These are phyloP conservation scores for Neopestalotiopsis rosae DNA, from an alignment of 2,329 filamentous ascomycete genomes.

Conservation along the genomic window DNA sequence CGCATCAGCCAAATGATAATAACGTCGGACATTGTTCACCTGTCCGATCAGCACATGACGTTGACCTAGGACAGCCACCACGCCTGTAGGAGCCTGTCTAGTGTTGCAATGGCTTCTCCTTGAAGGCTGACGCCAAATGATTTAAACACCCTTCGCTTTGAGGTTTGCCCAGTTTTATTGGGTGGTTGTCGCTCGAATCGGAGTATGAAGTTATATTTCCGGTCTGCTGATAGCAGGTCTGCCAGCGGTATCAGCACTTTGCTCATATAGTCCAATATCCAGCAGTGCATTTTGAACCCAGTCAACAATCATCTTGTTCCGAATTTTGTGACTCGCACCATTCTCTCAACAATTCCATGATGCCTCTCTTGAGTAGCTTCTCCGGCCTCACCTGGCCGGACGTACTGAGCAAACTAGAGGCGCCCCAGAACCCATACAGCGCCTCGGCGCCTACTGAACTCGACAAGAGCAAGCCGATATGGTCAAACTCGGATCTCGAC, in stretches of 20 bases:
- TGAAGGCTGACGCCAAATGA: not conserved
- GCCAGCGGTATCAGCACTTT: too few species aligned
- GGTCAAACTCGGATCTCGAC: conserved; percentile 10
- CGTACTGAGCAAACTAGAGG: not conserved
- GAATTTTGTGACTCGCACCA: not conserved
- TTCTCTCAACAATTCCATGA: not conserved
- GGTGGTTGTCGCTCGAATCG: too few species aligned
- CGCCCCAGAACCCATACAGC: not conserved
- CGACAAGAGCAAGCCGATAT: not conserved
- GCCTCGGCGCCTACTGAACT: not conserved
- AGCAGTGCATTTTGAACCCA: not conserved
- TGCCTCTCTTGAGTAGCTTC: not conserved
- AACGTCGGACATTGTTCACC: not conserved
- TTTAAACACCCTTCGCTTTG: too few species aligned
- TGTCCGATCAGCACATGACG: not conserved
- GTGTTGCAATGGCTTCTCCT: not conserved
- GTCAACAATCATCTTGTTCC: not conserved
- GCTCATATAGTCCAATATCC: too few species aligned
- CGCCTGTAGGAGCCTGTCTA: not conserved
- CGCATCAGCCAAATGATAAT: not conserved
- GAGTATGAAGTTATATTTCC: too few species aligned
- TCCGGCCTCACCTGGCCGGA: not conserved
- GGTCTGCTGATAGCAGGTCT: too few species aligned
- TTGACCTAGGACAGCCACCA: not conserved
- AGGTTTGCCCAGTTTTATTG: too few species aligned